These are phyloP conservation scores for Fusarium sp. DNA, from an alignment of 2,329 filamentous ascomycete genomes.

Conservation along the genomic window DNA sequence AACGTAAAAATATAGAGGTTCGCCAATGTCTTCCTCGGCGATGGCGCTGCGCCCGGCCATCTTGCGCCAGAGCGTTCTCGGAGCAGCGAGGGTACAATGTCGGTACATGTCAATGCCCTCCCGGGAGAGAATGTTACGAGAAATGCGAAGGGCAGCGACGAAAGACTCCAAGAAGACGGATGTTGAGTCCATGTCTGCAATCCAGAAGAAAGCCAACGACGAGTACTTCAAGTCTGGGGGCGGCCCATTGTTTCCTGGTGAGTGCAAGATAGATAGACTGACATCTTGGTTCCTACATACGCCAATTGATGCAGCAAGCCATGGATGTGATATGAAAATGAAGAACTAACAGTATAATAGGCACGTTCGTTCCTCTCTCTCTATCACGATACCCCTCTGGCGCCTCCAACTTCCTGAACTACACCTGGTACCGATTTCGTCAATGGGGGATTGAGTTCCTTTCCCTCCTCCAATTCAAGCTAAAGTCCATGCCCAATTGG, in stretches of 20 bases:
- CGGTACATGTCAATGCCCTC: constrained; percentile 48
- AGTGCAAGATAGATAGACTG: constrained; percentile 24
- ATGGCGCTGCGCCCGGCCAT: constrained; percentile 41
- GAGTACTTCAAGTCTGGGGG: constrained; percentile 52
- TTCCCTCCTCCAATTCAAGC: constrained; percentile 54
- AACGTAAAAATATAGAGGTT: background rate
- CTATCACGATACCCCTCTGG: constrained; percentile 51
- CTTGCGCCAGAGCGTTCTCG: constrained; percentile 37
- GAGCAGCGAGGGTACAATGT: constrained; percentile 40
- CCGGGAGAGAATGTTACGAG: constrained; percentile 44
- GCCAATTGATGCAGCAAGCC: constrained; percentile 12
- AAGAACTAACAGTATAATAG: constrained; percentile 47
- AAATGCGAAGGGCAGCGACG: constrained; percentile 45
- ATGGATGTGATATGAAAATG: background rate
- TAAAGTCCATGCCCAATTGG: constrained; percentile 60
- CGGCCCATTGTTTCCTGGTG: constrained; percentile 52
- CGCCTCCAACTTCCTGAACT: constrained; percentile 48
- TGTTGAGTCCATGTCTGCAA: constrained; percentile 48
- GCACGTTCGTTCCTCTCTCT: constrained; percentile 62
- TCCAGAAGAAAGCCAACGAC: constrained; percentile 49
- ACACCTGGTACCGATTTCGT: constrained; percentile 54
- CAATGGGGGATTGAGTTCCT: constrained; percentile 52
- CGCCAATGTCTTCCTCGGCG: constrained; percentile 37
- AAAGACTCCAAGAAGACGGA: constrained; percentile 43
- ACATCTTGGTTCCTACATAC: background rate